Percentiles rank a stretch among this genome's conserved stretches.
These are phyloP conservation scores for Salix arbutifolia DNA, from an alignment of 345 rosid genomes.

Conservation along the genomic window DNA sequence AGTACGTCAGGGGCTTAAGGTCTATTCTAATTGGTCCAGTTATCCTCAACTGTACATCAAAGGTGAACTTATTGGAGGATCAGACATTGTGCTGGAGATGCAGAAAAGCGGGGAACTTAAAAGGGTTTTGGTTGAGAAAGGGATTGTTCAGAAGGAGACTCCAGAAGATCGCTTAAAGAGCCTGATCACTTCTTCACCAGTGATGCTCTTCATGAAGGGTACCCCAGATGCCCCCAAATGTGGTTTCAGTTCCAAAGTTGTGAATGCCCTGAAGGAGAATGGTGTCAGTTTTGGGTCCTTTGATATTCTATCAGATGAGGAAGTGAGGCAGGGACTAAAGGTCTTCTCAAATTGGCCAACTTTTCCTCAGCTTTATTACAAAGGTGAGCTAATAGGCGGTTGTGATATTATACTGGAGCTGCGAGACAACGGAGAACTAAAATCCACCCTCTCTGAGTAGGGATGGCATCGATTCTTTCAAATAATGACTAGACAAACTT, in stretches of 20 bases:
- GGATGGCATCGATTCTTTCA: background rate
- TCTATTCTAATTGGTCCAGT: constrained; percentile 94
- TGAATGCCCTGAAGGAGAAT: constrained; percentile 67
- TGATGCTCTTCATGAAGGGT: constrained; percentile 97
- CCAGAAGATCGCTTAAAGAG: constrained; percentile 62
- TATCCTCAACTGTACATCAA: constrained; percentile 83
- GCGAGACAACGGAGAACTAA: constrained; percentile 60
- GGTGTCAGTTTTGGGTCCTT: constrained; percentile 70
- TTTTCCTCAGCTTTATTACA: constrained; percentile 87
- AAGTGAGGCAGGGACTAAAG: constrained; percentile 92
- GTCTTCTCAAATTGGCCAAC: constrained; percentile 94
- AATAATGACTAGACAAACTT: constrained; percentile 5
- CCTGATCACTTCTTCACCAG: constrained; percentile 58
- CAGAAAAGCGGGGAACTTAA: constrained; percentile 89
- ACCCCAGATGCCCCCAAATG: constrained; percentile 81
- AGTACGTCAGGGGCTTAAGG: constrained; percentile 90
- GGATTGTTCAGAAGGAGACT: constrained; percentile 41
- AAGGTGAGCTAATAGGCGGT: constrained; percentile 96
- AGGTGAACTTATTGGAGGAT: constrained; percentile 87
- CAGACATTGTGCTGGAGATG: constrained; percentile 88
- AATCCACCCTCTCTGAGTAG: constrained; percentile 73
- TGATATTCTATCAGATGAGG: constrained; percentile 74
- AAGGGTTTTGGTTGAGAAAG: constrained; percentile 59
- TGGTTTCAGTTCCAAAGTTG: constrained; percentile 94
- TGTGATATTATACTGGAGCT: constrained; percentile 89